Percentiles rank a stretch among this genome's conserved stretches.
Evolutionary conservation across 1,139 yeast species (phyloP).

Genomic region (Saccharomycopsis hybrid): DNA sequence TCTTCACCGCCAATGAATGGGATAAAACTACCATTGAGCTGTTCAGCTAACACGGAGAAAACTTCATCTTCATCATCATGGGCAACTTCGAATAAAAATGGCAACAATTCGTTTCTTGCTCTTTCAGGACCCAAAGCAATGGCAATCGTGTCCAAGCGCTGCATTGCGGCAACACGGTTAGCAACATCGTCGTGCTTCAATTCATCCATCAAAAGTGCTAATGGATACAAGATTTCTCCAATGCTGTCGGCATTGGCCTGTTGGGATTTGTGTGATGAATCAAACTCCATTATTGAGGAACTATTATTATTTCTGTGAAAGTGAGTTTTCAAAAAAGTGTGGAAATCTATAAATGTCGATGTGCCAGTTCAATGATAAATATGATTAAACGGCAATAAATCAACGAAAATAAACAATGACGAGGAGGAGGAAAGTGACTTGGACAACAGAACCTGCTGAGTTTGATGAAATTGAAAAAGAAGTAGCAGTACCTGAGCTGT

Average conservation of each 20-base stretch:
- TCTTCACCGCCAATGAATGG: slow-evolving; percentile 85
- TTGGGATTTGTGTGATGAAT: not conserved
- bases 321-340: no score
- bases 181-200: slow-evolving; percentile 92
- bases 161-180: slow-evolving; percentile 91
- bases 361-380: no score
- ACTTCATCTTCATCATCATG: slow-evolving; percentile 99
- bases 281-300: not conserved
- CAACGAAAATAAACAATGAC: no score
- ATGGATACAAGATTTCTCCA: slow-evolving; percentile 55
- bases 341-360: no score
- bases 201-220: slow-evolving; percentile 95
- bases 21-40: slow-evolving; percentile 70
- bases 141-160: slow-evolving; percentile 88
- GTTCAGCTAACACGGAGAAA: slow-evolving; percentile 86
- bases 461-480: no score
- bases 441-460: no score
- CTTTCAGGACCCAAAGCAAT: slow-evolving; percentile 93
- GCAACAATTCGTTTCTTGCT: slow-evolving; percentile 81
- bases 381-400: no score
- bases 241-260: slow-evolving; percentile 12
- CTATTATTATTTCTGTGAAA: no score
- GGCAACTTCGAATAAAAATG: slow-evolving; percentile 84
- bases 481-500: no score
- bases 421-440: no score